These are phyloP conservation scores for Scleromitrula shiraiana DNA, from an alignment of 2,329 filamentous ascomycete genomes.

Conservation along the genomic window DNA sequence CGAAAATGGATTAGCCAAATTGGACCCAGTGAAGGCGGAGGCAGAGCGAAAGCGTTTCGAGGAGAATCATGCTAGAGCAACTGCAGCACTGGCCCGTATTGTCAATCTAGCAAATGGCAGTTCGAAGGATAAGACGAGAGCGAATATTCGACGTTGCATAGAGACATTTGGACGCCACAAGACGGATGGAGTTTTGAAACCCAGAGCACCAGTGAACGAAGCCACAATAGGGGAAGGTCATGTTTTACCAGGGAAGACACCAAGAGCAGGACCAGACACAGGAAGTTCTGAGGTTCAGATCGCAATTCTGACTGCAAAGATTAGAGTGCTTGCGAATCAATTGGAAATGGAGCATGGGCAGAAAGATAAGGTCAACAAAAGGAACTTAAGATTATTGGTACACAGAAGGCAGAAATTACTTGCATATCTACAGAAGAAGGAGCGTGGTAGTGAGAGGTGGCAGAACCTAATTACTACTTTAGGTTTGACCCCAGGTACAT, in stretches of 20 bases:
- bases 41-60: constrained; percentile 39
- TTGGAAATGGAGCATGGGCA: constrained; percentile 59
- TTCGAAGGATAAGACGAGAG: constrained; percentile 67
- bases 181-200: constrained; percentile 64
- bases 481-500: constrained; percentile 79
- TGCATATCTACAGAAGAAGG: constrained; percentile 78
- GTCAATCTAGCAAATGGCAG: constrained; percentile 68
- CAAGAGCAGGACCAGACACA: constrained; percentile 81
- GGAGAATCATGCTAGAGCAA: constrained; percentile 55
- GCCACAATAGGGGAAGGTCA: constrained; percentile 12
- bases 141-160: constrained; percentile 79
- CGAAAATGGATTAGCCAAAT: constrained; percentile 26
- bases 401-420: constrained; percentile 86
- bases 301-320: constrained; percentile 90
- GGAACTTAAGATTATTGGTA: constrained; percentile 76
- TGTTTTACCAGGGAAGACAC: constrained; percentile 36
- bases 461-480: constrained; percentile 75
- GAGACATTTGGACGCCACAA: constrained; percentile 84
- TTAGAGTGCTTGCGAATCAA: constrained; percentile 68
- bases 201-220: constrained; percentile 21
- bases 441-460: constrained; percentile 87
- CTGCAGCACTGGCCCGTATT: constrained; percentile 73
- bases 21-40: constrained; percentile 37
- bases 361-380: constrained; percentile 91
- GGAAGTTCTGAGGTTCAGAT: constrained; percentile 97